Evolutionary conservation across 1,284 basidiomycete species (phyloP).

Genomic region (Phenoliferia sp.): DNA sequence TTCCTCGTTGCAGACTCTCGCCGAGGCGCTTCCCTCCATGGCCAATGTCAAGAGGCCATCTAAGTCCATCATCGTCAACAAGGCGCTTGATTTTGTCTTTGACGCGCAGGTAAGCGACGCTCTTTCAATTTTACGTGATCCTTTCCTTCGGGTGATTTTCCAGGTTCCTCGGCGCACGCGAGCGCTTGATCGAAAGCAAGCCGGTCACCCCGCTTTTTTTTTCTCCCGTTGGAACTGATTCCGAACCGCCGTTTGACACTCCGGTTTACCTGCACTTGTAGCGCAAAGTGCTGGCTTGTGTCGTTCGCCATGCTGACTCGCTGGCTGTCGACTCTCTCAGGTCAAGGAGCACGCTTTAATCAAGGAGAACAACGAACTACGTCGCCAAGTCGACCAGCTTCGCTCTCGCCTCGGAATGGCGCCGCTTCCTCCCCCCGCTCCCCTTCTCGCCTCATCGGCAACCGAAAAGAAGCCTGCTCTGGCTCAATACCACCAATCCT

Average conservation of each 20-base stretch:
- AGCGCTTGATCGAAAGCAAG: too few species aligned
- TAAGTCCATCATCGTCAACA: slow-evolving; percentile 92
- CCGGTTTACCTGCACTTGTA: too few species aligned
- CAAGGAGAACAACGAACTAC: slow-evolving; percentile 34
- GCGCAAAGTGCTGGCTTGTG: too few species aligned
- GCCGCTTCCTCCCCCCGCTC: slow-evolving; percentile 27
- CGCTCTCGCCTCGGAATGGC: slow-evolving; percentile 30
- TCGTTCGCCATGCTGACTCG: background rate
- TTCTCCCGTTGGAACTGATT: background rate
- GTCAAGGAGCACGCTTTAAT: slow-evolving; percentile 31
- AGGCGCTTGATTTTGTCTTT: slow-evolving; percentile 42
- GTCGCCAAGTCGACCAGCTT: slow-evolving; percentile 33
- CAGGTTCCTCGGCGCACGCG: background rate
- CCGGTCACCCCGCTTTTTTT: background rate
- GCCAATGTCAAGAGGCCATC: slow-evolving; percentile 83
- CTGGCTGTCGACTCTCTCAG: too few species aligned
- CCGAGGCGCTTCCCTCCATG: slow-evolving; percentile 79
- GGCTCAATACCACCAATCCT: background rate
- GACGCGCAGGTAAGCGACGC: slow-evolving; percentile 25
- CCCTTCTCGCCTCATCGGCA: slow-evolving; percentile 1
- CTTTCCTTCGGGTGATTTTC: background rate
- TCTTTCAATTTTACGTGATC: slow-evolving; percentile 49
- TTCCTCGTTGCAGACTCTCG: slow-evolving; percentile 60
- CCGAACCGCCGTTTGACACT: background rate
- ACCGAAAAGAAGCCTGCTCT: background rate